Conservation (phyloP, 495 filamentous ascomycete species). For the Clohesyomyces aquaticus region DNA sequence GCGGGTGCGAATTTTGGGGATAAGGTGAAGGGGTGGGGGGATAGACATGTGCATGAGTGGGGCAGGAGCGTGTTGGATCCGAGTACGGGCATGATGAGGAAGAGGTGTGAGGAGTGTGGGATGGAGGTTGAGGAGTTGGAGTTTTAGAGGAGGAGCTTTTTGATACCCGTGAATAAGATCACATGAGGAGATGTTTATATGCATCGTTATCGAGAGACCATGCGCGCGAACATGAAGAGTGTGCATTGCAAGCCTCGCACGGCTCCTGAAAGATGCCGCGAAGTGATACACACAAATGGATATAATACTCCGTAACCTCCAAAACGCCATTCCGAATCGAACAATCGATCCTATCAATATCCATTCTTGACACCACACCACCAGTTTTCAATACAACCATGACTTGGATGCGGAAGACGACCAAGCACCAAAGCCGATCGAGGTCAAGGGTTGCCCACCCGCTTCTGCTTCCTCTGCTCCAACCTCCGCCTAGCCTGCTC, state of each 20-base stretch:
- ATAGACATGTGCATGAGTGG: slow-evolving; percentile 91
- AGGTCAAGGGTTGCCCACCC: too few relatives aligned
- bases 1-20: slow-evolving; percentile 71
- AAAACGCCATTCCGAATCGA: too few relatives aligned
- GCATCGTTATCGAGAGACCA: background rate
- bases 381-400: too few relatives aligned
- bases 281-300: too few relatives aligned
- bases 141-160: slow-evolving; percentile 60
- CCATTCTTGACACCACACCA: too few relatives aligned
- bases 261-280: too few relatives aligned
- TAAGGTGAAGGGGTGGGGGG: slow-evolving; percentile 58
- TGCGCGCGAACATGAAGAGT: background rate
- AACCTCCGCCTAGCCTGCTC: slow-evolving; percentile 26
- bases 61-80: slow-evolving; percentile 76
- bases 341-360: too few relatives aligned
- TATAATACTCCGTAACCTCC: too few relatives aligned
- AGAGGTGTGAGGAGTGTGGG: slow-evolving; percentile 85
- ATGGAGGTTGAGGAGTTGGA: slow-evolving; percentile 98
- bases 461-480: slow-evolving; percentile 24
- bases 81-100: slow-evolving; percentile 75
- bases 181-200: too few relatives aligned
- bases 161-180: background rate
- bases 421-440: too few relatives aligned
- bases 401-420: too few relatives aligned
- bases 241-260: too few relatives aligned